Percentiles rank a stretch among this genome's conserved stretches.
phyloP scores from a whole-genome alignment of 116 monocot genomes.

The Dioscorea cayenensis region DNA sequence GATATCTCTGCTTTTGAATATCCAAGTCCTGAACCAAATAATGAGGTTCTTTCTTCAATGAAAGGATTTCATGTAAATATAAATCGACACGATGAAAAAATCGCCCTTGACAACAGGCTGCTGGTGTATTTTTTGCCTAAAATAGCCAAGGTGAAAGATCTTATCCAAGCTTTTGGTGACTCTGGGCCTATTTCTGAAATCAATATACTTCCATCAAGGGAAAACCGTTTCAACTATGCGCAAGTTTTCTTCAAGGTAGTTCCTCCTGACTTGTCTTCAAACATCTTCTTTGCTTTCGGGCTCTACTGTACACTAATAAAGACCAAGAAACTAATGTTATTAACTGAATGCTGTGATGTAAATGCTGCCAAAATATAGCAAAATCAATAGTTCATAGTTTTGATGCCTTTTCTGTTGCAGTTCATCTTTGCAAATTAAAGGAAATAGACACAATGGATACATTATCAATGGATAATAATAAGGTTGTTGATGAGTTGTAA shows the following conservation, averaged over 20 bases:
- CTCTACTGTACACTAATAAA: too few species aligned
- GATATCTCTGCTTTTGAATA: conserved; percentile 10
- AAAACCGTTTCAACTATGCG: conserved; percentile 10
- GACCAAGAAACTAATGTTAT: too few species aligned
- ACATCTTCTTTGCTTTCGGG: not conserved
- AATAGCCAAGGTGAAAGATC: not conserved
- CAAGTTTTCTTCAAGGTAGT: conserved; percentile 6
- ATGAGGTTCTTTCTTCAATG: not conserved
- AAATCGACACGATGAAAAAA: not conserved
- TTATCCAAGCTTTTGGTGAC: not conserved
- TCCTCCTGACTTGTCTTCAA: not conserved
- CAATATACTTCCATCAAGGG: not conserved
- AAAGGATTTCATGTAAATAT: not conserved
- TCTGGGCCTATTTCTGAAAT: conserved; percentile 11
- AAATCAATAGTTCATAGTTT: too few species aligned
- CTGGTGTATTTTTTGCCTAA: conserved; percentile 12
- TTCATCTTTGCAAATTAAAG: too few species aligned
- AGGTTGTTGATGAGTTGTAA: too few species aligned
- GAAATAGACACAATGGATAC: too few species aligned
- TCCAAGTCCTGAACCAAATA: not conserved
- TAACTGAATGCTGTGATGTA: too few species aligned
- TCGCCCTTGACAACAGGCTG: not conserved
- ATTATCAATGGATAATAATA: too few species aligned
- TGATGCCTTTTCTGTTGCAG: too few species aligned
- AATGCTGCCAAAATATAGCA: too few species aligned